These are phyloP conservation scores for Aspergillus sclerotiicarbonarius DNA, from an alignment of 495 filamentous ascomycete genomes.

Conservation along the genomic window DNA sequence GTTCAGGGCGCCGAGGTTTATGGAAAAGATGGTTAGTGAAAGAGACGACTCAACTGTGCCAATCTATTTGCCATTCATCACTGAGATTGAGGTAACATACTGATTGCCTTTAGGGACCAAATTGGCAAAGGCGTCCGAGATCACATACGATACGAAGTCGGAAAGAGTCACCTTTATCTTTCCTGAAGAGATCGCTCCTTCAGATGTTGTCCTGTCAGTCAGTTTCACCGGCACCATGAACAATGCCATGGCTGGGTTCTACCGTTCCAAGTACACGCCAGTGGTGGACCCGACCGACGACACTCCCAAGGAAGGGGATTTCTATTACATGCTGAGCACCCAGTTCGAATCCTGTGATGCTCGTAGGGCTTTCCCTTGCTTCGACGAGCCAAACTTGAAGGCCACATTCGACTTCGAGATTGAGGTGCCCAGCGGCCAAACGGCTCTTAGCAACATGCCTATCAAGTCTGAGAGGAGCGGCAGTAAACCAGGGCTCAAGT, in stretches of 20 bases:
- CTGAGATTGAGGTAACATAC: not conserved
- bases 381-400: constrained; percentile 96
- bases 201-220: constrained; percentile 64
- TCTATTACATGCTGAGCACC: constrained; percentile 91
- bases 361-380: constrained; percentile 91
- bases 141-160: constrained; percentile 74
- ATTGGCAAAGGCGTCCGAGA: constrained; percentile 57
- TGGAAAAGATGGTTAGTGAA: constrained; percentile 32
- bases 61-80: not conserved
- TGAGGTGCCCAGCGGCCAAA: constrained; percentile 81
- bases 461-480: constrained; percentile 62
- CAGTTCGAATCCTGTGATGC: constrained; percentile 98
- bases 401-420: constrained; percentile 91
- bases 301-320: constrained; percentile 74
- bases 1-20: constrained; percentile 37
- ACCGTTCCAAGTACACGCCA: constrained; percentile 91
- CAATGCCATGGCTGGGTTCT: constrained; percentile 94
- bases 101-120: constrained; percentile 27
- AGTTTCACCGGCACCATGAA: constrained; percentile 86
- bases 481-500: constrained; percentile 63
- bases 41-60: not conserved
- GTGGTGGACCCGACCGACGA: constrained; percentile 62
- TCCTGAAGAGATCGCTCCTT: constrained; percentile 57
- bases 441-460: constrained; percentile 93
- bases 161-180: constrained; percentile 78